phyloP scores from a whole-genome alignment of 306 rosid species.

The Arachis hypogaea region DNA sequence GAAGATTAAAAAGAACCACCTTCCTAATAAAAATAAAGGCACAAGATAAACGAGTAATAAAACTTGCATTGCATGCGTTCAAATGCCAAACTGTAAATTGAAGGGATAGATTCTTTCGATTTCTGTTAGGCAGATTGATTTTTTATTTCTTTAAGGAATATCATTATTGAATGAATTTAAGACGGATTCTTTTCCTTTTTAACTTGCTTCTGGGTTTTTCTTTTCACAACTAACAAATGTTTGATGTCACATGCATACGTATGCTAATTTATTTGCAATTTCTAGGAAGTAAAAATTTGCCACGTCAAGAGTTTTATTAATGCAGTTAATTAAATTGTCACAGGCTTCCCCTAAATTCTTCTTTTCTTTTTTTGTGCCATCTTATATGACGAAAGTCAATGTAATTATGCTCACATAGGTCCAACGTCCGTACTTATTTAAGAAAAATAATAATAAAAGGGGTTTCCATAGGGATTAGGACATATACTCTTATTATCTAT shows the following conservation, averaged over 20 bases:
- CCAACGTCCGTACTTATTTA: neutral
- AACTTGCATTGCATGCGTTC: too few relatives aligned
- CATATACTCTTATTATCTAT: too few relatives aligned
- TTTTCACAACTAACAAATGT: neutral
- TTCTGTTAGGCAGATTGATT: too few relatives aligned
- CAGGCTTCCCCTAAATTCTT: neutral
- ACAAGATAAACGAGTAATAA: too few relatives aligned
- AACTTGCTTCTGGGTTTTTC: neutral
- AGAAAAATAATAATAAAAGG: neutral
- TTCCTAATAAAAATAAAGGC: too few relatives aligned
- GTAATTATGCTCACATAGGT: neutral
- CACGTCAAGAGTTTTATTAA: neutral
- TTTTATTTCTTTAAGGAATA: too few relatives aligned
- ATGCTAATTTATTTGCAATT: neutral
- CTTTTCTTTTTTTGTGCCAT: neutral
- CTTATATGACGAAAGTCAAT: neutral
- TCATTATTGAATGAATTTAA: too few relatives aligned
- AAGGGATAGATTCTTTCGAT: too few relatives aligned
- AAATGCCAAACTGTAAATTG: too few relatives aligned
- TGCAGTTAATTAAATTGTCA: neutral
- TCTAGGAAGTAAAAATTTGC: neutral
- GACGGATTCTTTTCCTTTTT: neutral
- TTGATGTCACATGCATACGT: neutral
- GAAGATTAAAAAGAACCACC: too few relatives aligned
- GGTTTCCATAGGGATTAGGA: neutral